Evolutionary conservation across 225 moss, liverwort and hornwort species (phyloP).

Genomic region (Straminergon stramineum): DNA sequence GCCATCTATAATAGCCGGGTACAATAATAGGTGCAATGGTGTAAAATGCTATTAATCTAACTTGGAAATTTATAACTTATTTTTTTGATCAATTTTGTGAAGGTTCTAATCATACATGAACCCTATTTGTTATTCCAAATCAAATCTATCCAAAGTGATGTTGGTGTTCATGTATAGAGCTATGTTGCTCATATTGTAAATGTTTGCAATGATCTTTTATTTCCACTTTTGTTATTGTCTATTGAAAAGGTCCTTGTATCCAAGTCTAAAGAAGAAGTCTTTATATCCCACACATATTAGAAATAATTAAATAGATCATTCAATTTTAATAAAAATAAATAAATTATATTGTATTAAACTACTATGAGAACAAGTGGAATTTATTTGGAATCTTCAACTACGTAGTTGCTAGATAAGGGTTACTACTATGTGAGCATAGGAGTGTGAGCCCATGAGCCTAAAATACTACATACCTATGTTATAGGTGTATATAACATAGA

Average conservation of each 20-base stretch:
- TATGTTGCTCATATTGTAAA: background rate
- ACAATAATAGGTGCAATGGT: background rate
- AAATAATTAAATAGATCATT: background rate
- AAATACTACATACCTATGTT: too few relatives aligned
- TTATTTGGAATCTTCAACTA: background rate
- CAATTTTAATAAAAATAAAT: background rate
- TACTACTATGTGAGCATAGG: too few relatives aligned
- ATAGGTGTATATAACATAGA: too few relatives aligned
- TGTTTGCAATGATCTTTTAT: background rate
- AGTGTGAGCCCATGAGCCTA: too few relatives aligned
- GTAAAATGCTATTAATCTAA: background rate
- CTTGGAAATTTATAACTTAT: background rate
- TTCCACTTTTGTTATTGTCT: background rate
- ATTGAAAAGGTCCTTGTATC: background rate
- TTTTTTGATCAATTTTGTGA: background rate
- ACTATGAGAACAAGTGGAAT: background rate
- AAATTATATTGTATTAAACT: background rate
- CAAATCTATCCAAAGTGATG: background rate
- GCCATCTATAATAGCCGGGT: fast-evolving
- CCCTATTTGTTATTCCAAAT: background rate
- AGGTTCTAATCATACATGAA: background rate
- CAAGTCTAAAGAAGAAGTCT: background rate
- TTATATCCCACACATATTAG: background rate
- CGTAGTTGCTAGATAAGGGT: background rate
- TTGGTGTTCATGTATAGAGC: background rate